Conservation (phyloP, 164 flowering plant species). For the Nymphaea thermarum region DNA sequence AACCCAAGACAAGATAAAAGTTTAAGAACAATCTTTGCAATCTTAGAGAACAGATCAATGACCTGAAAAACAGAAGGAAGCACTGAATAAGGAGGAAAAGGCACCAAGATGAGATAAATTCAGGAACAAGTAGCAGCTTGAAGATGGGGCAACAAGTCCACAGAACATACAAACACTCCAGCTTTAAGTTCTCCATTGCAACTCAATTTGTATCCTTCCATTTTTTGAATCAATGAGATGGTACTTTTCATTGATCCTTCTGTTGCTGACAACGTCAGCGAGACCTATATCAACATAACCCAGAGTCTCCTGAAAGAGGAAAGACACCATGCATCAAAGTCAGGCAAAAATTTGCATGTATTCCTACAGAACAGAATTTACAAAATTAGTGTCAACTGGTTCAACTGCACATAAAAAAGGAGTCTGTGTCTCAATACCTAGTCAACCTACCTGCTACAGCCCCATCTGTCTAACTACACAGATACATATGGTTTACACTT, state of each 20-base stretch:
- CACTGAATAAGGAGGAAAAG: neutral
- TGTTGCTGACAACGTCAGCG: conserved; percentile 66
- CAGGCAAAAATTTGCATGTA: neutral
- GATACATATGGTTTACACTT: too few species aligned
- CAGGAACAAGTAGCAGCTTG: too few species aligned
- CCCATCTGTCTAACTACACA: too few species aligned
- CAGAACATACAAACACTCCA: too few species aligned
- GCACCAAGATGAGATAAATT: too few species aligned
- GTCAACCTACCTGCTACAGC: too few species aligned
- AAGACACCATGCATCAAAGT: neutral
- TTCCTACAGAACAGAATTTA: neutral
- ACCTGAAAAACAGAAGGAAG: neutral
- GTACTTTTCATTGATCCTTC: conserved; percentile 75
- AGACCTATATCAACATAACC: conserved; percentile 70
- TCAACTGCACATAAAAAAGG: too few species aligned
- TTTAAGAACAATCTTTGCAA: too few species aligned
- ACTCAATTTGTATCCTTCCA: conserved; percentile 71
- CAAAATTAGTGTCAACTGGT: neutral
- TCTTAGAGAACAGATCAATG: too few species aligned
- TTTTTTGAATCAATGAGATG: conserved; percentile 93
- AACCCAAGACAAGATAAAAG: too few species aligned
- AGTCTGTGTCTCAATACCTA: too few species aligned
- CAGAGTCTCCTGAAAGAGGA: conserved; percentile 44
- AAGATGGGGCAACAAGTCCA: too few species aligned
- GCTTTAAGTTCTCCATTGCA: conserved; percentile 77